Percentiles rank a stretch among this genome's conserved stretches.
Conservation (phyloP, 441 rosid genomes). For the Brassica balearica region DNA sequence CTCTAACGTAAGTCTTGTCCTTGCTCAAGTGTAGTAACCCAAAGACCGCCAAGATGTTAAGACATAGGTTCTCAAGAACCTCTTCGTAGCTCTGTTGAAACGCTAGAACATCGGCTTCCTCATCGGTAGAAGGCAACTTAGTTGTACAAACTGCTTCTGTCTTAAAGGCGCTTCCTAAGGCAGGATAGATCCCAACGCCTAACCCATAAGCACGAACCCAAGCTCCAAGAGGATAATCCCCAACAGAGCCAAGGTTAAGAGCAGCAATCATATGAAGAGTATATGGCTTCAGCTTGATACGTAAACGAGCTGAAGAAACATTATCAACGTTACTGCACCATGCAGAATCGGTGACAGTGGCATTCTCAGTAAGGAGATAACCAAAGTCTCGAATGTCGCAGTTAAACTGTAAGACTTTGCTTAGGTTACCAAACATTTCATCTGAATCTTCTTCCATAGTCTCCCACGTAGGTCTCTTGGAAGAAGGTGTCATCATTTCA, state of each 20-base stretch:
- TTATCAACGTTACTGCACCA: neutral
- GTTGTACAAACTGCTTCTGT: neutral
- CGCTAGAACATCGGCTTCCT: neutral
- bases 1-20: slow-evolving; percentile 19
- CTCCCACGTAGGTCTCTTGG: neutral
- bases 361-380: neutral
- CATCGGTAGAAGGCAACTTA: neutral
- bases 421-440: neutral
- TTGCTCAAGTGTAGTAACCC: slow-evolving; percentile 24
- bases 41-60: slow-evolving; percentile 21
- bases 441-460: neutral
- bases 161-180: neutral
- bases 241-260: neutral
- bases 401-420: neutral
- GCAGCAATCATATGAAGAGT: neutral
- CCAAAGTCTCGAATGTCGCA: neutral
- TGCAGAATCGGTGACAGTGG: neutral
- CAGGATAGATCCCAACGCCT: neutral
- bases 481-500: neutral
- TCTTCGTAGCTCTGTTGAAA: neutral
- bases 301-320: neutral
- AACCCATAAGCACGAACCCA: neutral
- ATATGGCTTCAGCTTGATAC: neutral
- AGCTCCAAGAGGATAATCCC: neutral
- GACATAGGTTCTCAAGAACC: neutral